These are phyloP conservation scores for Pichia ethanolica DNA, from an alignment of 805 yeast species.

Conservation along the genomic window DNA sequence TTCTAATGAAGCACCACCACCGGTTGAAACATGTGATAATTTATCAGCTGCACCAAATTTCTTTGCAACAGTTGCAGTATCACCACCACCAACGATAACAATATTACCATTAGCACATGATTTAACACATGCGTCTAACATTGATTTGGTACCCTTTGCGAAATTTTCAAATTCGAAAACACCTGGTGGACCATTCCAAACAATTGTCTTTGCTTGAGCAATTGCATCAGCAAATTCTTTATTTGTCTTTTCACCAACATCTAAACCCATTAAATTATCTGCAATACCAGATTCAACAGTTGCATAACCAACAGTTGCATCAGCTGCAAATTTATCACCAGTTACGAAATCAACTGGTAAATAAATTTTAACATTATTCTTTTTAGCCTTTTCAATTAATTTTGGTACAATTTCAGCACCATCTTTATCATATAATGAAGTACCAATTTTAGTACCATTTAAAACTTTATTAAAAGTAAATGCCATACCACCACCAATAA, in stretches of 20 bases:
- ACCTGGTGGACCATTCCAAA: slow-evolving; percentile 99
- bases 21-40: slow-evolving; percentile 97
- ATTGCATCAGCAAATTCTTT: slow-evolving; percentile 76
- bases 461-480: slow-evolving; percentile 96
- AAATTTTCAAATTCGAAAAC: slow-evolving; percentile 95
- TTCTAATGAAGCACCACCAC: slow-evolving; percentile 99
- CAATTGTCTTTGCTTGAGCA: slow-evolving; percentile 91
- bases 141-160: slow-evolving; percentile 83
- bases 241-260: slow-evolving; percentile 86
- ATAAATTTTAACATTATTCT: slow-evolving; percentile 86
- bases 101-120: slow-evolving; percentile 85
- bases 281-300: slow-evolving; percentile 90
- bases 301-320: slow-evolving; percentile 80
- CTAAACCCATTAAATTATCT: slow-evolving; percentile 92
- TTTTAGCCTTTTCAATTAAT: slow-evolving; percentile 92
- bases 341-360: slow-evolving; percentile 94
- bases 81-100: slow-evolving; percentile 98
- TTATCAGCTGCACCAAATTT: slow-evolving; percentile 95
- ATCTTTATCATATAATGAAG: slow-evolving; percentile 85
- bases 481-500: slow-evolving; percentile 99
- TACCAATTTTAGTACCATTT: slow-evolving; percentile 80
- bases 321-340: slow-evolving; percentile 89
- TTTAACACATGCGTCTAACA: slow-evolving; percentile 82
- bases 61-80: slow-evolving; percentile 98
- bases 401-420: slow-evolving; percentile 94